phyloP scores from a whole-genome alignment of 306 rosid species.

The Vigna mungo region DNA sequence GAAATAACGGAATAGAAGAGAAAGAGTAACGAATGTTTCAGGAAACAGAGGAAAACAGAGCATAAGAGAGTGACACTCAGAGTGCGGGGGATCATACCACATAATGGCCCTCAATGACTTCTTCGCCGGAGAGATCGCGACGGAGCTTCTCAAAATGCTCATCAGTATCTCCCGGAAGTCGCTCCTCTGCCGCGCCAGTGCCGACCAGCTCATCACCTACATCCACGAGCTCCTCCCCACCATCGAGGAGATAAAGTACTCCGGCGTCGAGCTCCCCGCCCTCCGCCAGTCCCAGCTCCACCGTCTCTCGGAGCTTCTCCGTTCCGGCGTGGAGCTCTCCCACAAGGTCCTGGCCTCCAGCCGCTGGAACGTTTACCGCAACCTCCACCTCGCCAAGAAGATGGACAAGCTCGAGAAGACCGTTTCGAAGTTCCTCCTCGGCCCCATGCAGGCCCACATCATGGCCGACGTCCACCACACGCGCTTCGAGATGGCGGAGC shows the following conservation, averaged over 20 bases:
- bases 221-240: slow-evolving; percentile 58
- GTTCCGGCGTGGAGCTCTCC: slow-evolving; percentile 66
- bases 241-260: slow-evolving; percentile 76
- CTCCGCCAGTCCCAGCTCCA: slow-evolving; percentile 69
- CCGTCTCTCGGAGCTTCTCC: slow-evolving; percentile 67
- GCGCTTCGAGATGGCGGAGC: slow-evolving; percentile 57
- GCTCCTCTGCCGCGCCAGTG: slow-evolving; percentile 61
- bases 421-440: slow-evolving; percentile 58
- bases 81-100: background rate
- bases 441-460: slow-evolving; percentile 70
- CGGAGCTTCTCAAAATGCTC: slow-evolving; percentile 77
- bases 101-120: slow-evolving; percentile 72
- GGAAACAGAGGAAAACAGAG: background rate
- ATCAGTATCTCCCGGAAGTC: slow-evolving; percentile 57
- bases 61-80: background rate
- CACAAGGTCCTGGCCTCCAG: slow-evolving; percentile 59
- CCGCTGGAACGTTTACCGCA: slow-evolving; percentile 84
- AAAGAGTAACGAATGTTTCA: background rate
- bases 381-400: slow-evolving; percentile 63
- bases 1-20: background rate
- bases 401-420: slow-evolving; percentile 83
- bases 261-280: slow-evolving; percentile 75
- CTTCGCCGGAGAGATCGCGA: slow-evolving; percentile 83
- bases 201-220: slow-evolving; percentile 54
- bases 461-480: slow-evolving; percentile 82